Conservation (phyloP, 208 protist genomes). For the Angomonas ambiguus region DNA sequence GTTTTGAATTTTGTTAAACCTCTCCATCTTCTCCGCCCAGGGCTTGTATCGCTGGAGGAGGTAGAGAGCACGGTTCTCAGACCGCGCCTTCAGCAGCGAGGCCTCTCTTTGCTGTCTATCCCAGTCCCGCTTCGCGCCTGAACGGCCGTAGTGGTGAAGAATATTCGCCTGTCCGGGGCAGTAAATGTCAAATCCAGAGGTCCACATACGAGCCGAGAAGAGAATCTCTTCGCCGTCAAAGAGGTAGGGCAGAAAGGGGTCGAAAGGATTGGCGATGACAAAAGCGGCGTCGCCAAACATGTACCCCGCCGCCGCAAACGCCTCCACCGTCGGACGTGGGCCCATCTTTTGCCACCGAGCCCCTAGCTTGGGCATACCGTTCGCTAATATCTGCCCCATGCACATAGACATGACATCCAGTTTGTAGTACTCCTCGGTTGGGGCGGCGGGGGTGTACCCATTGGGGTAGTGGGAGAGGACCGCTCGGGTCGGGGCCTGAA, state of each 20-base stretch:
- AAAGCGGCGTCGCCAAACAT: constrained; percentile 75
- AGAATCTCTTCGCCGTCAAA: constrained; percentile 93
- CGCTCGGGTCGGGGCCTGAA: constrained; percentile 55
- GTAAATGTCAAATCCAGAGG: constrained; percentile 86
- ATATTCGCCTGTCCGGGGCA: constrained; percentile 57
- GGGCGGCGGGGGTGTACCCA: constrained; percentile 49
- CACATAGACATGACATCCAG: constrained; percentile 61
- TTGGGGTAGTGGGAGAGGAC: constrained; percentile 84
- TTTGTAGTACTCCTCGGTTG: constrained; percentile 39
- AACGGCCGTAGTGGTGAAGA: constrained; percentile 78
- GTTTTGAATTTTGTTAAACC: constrained; percentile 10
- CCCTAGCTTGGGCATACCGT: constrained; percentile 68
- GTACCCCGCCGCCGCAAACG: constrained; percentile 69
- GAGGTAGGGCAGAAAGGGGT: constrained; percentile 89
- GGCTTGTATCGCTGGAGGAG: constrained; percentile 41
- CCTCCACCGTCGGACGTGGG: constrained; percentile 34
- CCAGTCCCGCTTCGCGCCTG: constrained; percentile 46
- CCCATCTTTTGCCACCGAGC: constrained; percentile 29
- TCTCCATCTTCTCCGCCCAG: constrained; percentile 33
- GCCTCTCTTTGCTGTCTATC: constrained; percentile 14
- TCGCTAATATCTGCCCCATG: constrained; percentile 45
- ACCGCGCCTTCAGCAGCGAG: constrained; percentile 5
- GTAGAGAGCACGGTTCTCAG: constrained; percentile 43
- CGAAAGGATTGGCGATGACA: constrained; percentile 84
- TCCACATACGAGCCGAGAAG: constrained; percentile 85